Evolutionary conservation across 257 asterid species (phyloP).

Genomic region (Craterostigma plantagineum): DNA sequence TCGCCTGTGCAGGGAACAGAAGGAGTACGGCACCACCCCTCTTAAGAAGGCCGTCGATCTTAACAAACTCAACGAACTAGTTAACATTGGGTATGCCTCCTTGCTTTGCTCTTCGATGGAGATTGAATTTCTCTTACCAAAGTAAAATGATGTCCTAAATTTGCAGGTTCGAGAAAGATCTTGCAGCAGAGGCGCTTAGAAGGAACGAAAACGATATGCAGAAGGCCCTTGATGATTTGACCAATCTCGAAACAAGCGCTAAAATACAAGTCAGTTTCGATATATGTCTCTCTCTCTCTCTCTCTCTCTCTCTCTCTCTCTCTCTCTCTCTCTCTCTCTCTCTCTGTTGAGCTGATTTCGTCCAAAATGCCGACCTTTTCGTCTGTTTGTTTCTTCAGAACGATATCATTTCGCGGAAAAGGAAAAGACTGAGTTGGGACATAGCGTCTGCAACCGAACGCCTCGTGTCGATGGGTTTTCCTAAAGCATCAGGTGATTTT

Average conservation of each 20-base stretch:
- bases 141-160: too few species aligned
- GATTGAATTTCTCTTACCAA: too few species aligned
- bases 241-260: constrained; percentile 54
- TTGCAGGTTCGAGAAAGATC: constrained; percentile 53
- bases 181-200: constrained; percentile 91
- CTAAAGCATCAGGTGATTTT: constrained; percentile 40
- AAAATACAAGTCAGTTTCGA: constrained; percentile 42
- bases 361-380: not conserved
- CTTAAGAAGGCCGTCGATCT: constrained; percentile 74
- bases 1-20: constrained; percentile 62
- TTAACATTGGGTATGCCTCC: constrained; percentile 61
- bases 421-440: constrained; percentile 32
- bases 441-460: constrained; percentile 28
- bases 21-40: constrained; percentile 62
- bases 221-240: constrained; percentile 73
- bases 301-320: not conserved
- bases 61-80: constrained; percentile 46
- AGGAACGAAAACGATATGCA: constrained; percentile 82
- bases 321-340: not conserved
- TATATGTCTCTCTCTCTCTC: not conserved
- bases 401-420: constrained; percentile 43
- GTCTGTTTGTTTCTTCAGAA: constrained; percentile 24
- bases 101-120: not conserved
- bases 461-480: constrained; percentile 53
- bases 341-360: too few species aligned